Evolutionary conservation across 495 filamentous ascomycete species (phyloP).

Genomic region (Trichocladium uniseriatum): DNA sequence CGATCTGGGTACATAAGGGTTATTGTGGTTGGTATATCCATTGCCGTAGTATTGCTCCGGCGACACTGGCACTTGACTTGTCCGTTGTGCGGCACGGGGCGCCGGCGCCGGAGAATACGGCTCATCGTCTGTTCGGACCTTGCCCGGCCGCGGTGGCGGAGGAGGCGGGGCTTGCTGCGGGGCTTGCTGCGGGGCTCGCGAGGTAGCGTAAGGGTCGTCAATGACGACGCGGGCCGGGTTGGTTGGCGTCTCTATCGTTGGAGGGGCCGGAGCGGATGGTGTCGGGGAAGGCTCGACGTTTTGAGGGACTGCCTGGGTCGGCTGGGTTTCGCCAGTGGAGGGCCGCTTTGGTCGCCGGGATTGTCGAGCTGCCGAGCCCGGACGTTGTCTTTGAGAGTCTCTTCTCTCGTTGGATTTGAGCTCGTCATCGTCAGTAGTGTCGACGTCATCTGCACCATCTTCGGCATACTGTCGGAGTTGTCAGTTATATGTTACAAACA

Average conservation of each 20-base stretch:
- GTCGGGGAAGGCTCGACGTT: neutral
- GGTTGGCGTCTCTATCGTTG: slow-evolving; percentile 1
- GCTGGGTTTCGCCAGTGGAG: neutral
- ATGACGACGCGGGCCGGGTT: neutral
- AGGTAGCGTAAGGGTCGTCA: slow-evolving; percentile 11
- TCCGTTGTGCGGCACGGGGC: neutral
- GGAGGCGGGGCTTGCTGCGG: slow-evolving; percentile 15
- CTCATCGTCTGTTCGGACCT: slow-evolving; percentile 18
- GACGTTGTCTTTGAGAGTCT: neutral
- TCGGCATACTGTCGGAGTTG: slow-evolving; percentile 14
- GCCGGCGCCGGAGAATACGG: slow-evolving; percentile 5
- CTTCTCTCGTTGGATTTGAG: neutral
- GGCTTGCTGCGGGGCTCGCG: neutral
- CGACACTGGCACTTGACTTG: neutral
- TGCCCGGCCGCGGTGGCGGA: slow-evolving; percentile 24
- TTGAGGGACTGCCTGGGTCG: neutral
- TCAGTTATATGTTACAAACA: neutral
- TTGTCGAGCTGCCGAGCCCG: neutral
- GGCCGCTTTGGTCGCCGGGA: neutral
- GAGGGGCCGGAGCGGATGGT: neutral
- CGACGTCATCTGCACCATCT: slow-evolving; percentile 8
- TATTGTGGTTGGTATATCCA: slow-evolving; percentile 8
- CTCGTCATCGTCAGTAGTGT: slow-evolving; percentile 18
- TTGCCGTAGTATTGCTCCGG: slow-evolving; percentile 14
- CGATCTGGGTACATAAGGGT: slow-evolving; percentile 9